A percentile compares a stretch with the other conserved stretches of the same genome.
phyloP scores from a whole-genome alignment of 2,329 filamentous ascomycete species.

The Raffaelea arxii region DNA sequence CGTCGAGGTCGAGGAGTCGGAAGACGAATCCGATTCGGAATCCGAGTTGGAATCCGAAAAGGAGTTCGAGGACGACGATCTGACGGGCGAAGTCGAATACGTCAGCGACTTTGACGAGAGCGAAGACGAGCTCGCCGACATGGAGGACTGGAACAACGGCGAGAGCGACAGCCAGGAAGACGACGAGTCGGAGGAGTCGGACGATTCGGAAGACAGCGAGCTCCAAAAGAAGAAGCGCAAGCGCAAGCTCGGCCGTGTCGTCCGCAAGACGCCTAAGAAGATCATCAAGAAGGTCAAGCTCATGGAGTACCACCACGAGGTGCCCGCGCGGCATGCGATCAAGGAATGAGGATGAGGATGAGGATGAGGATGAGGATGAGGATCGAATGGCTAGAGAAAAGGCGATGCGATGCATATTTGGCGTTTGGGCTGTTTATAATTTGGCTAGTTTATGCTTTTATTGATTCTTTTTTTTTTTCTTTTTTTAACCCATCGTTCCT shows the following conservation, averaged over 20 bases:
- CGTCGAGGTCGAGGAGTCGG: conserved; percentile 54
- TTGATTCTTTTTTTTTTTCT: too few relatives aligned
- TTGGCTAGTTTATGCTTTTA: too few relatives aligned
- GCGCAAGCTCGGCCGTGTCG: conserved; percentile 39
- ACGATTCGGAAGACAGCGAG: conserved; percentile 42
- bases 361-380: too few relatives aligned
- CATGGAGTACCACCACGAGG: too few relatives aligned
- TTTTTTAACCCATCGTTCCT: too few relatives aligned
- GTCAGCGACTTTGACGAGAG: conserved; percentile 84
- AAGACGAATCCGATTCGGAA: conserved; percentile 56
- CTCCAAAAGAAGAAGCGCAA: conserved; percentile 34
- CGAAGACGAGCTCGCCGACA: conserved; percentile 66
- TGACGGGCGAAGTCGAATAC: conserved; percentile 77
- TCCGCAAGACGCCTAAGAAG: conserved; percentile 48
- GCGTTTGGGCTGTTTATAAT: too few relatives aligned
- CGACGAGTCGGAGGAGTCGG: conserved; percentile 48
- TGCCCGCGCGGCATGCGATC: too few relatives aligned
- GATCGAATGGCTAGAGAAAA: too few relatives aligned
- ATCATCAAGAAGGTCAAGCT: too few relatives aligned
- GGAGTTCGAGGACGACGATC: conserved; percentile 59
- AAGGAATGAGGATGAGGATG: too few relatives aligned
- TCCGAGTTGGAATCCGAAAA: conserved; percentile 53
- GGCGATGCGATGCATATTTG: too few relatives aligned
- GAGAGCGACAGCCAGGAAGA: conserved; percentile 53
- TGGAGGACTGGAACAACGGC: conserved; percentile 88